Percentiles rank a stretch among this genome's conserved stretches.
These are phyloP conservation scores for Citrus trifoliata DNA, from an alignment of 345 rosid genomes.

Conservation along the genomic window DNA sequence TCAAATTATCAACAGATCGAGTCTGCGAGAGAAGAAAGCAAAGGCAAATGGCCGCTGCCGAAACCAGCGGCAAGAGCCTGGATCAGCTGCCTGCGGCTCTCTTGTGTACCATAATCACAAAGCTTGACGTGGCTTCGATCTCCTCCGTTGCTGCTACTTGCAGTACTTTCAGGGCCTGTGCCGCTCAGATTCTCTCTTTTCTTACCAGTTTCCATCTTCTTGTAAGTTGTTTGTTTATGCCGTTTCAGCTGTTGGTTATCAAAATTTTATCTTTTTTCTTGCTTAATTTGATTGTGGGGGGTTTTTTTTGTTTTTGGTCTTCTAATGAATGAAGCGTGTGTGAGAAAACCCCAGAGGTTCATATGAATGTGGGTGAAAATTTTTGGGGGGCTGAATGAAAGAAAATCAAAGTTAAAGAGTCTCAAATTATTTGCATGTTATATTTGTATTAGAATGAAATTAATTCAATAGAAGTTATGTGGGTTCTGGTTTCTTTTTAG, in stretches of 20 bases:
- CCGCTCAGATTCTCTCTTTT: constrained; percentile 69
- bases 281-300: background rate
- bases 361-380: background rate
- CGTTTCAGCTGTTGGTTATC: background rate
- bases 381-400: background rate
- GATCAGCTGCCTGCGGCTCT: constrained; percentile 74
- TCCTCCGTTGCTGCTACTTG: constrained; percentile 75
- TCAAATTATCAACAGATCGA: background rate
- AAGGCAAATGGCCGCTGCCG: constrained; percentile 17
- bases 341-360: background rate
- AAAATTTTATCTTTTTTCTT: background rate
- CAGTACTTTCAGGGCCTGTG: constrained; percentile 47
- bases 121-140: constrained; percentile 76
- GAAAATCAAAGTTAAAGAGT: background rate
- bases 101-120: constrained; percentile 60
- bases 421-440: background rate
- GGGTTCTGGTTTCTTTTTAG: background rate
- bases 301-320: background rate
- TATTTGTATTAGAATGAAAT: background rate
- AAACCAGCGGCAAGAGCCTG: constrained; percentile 30
- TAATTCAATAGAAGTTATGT: background rate
- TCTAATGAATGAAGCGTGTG: background rate
- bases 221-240: constrained; percentile 29
- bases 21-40: background rate
- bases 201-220: constrained; percentile 69